These are phyloP conservation scores for Fusarium annulatum DNA, from an alignment of 2,329 filamentous ascomycete species.

Conservation along the genomic window DNA sequence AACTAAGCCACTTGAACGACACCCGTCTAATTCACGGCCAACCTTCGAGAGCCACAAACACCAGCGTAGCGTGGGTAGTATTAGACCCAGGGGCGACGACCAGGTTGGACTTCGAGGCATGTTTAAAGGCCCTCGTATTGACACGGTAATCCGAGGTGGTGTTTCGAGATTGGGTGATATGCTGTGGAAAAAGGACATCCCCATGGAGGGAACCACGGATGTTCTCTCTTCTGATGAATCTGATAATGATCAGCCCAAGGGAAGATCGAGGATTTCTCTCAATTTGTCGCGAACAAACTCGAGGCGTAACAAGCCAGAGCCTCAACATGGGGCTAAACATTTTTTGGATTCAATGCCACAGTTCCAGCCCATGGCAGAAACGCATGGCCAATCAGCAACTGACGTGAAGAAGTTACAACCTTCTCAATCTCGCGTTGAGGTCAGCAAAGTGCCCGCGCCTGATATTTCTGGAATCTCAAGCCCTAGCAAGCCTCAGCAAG, in stretches of 20 bases:
- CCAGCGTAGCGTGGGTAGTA: slow-evolving; percentile 61
- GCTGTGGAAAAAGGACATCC: slow-evolving; percentile 64
- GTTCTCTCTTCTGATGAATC: slow-evolving; percentile 61
- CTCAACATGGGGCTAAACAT: slow-evolving; percentile 53
- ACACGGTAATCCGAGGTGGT: slow-evolving; percentile 73
- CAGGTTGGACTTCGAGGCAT: slow-evolving; percentile 66
- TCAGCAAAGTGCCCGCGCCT: slow-evolving; percentile 61
- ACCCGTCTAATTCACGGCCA: slow-evolving; percentile 46
- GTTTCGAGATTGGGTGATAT: slow-evolving; percentile 68
- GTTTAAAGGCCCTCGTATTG: slow-evolving; percentile 81
- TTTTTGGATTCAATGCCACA: slow-evolving; percentile 65
- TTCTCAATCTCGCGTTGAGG: slow-evolving; percentile 58
- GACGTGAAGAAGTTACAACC: slow-evolving; percentile 42
- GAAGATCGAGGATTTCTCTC: slow-evolving; percentile 52
- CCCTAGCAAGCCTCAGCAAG: slow-evolving; percentile 49
- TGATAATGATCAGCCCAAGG: slow-evolving; percentile 57
- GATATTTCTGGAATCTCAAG: slow-evolving; percentile 58
- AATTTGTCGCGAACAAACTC: slow-evolving; percentile 51
- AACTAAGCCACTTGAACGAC: slow-evolving; percentile 50
- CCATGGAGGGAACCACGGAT: slow-evolving; percentile 50
- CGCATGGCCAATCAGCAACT: slow-evolving; percentile 25
- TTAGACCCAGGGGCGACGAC: slow-evolving; percentile 55
- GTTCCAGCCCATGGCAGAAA: slow-evolving; percentile 55
- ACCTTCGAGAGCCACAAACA: slow-evolving; percentile 61
- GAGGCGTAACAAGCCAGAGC: slow-evolving; percentile 46